These are phyloP conservation scores for Syzygium jambos DNA, from an alignment of 345 rosid genomes.

Conservation along the genomic window DNA sequence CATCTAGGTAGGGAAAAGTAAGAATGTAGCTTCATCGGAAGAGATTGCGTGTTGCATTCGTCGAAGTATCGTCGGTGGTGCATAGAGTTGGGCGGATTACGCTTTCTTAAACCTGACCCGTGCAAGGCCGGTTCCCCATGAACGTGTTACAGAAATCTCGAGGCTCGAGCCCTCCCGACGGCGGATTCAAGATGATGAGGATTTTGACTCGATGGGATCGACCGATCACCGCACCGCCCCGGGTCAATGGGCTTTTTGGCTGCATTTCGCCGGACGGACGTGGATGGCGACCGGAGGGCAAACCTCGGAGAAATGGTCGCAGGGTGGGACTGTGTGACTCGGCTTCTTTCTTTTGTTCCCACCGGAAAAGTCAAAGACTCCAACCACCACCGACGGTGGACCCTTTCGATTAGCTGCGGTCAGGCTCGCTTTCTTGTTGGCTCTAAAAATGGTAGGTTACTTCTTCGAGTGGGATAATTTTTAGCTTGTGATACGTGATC, in stretches of 20 bases:
- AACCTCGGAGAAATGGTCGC: not conserved
- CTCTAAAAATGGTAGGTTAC: not conserved
- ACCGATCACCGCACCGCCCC: not conserved
- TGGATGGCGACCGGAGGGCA: not conserved
- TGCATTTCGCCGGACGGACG: not conserved
- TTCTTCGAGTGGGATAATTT: not conserved
- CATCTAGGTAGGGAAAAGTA: too few relatives aligned
- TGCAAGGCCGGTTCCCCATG: rapidly evolving
- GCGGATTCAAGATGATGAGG: not conserved
- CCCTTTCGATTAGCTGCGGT: not conserved
- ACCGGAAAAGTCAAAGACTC: not conserved
- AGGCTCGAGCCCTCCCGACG: not conserved
- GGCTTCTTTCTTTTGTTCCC: not conserved
- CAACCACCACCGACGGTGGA: not conserved
- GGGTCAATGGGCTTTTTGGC: not conserved
- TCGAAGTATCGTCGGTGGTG: too few relatives aligned
- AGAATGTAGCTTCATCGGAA: too few relatives aligned
- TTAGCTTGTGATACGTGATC: too few relatives aligned
- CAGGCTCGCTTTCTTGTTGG: not conserved
- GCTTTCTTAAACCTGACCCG: not conserved
- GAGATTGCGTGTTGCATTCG: too few relatives aligned
- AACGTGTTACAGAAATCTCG: not conserved
- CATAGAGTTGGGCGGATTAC: too few relatives aligned
- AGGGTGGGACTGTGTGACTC: not conserved
- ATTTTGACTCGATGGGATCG: not conserved